Conservation (phyloP, 78 protist species). For the Blattamonas nauphoetae region DNA sequence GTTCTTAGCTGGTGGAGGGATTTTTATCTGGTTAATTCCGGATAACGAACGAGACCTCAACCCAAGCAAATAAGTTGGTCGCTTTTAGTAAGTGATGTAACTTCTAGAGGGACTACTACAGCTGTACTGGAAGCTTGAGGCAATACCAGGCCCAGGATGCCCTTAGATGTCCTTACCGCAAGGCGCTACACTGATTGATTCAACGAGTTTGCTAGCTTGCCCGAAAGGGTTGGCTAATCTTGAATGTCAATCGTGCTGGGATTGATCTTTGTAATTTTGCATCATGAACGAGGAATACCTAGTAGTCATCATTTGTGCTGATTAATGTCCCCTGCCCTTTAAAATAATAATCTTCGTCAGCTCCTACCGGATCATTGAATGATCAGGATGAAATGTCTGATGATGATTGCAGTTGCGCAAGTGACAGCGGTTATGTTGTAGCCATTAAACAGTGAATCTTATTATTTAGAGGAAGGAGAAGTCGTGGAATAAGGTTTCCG, state of each 20-base stretch:
- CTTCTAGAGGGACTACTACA: constrained; percentile 67
- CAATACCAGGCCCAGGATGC: constrained; percentile 81
- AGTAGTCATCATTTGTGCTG: constrained; percentile 1
- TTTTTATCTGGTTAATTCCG: constrained; percentile 88
- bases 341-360: no score
- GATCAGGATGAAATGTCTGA: constrained; percentile 3
- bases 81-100: no score
- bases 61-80: constrained; percentile 52
- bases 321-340: no score
- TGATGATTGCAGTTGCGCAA: background rate
- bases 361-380: background rate
- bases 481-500: constrained; percentile 1
- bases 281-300: constrained; percentile 28
- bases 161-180: constrained; percentile 82
- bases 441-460: background rate
- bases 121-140: constrained; percentile 47
- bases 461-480: constrained; percentile 2
- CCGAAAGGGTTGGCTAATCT: background rate
- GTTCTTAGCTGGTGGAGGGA: constrained; percentile 85
- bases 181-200: constrained; percentile 69
- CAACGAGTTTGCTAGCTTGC: constrained; percentile 24
- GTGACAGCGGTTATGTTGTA: background rate
- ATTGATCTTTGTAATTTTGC: constrained; percentile 22
- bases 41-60: constrained; percentile 87
- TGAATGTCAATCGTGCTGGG: background rate